Percentiles rank a stretch among this genome's conserved stretches.
These are phyloP conservation scores for Zygoascus hellenicus DNA, from an alignment of 1,139 yeast species.

Conservation along the genomic window DNA sequence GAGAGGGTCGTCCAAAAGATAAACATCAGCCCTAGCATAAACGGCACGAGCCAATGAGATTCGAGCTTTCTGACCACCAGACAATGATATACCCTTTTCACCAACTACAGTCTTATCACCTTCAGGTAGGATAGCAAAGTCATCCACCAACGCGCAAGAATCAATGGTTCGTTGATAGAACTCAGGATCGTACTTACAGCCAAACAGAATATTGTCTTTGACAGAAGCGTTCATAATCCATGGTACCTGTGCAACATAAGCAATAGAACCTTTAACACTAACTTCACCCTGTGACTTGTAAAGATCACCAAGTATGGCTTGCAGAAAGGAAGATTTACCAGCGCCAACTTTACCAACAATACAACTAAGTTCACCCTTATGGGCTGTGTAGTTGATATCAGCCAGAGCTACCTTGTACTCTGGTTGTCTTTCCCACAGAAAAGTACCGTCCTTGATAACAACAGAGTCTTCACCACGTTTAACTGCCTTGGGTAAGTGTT, in stretches of 20 bases:
- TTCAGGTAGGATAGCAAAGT: conserved; percentile 70
- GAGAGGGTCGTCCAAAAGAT: conserved; percentile 84
- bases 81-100: conserved; percentile 91
- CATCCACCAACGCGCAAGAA: conserved; percentile 87
- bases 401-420: conserved; percentile 72
- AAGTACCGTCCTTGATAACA: conserved; percentile 65
- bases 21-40: conserved; percentile 88
- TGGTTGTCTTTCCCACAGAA: conserved; percentile 81
- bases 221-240: conserved; percentile 97
- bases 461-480: conserved; percentile 66
- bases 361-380: conserved; percentile 79
- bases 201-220: conserved; percentile 83
- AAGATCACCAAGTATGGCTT: conserved; percentile 79
- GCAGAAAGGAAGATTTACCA: conserved; percentile 85
- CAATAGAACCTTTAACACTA: conserved; percentile 67
- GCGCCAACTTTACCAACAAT: conserved; percentile 90
- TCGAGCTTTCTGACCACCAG: conserved; percentile 98
- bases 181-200: conserved; percentile 73
- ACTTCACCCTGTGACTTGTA: conserved; percentile 75
- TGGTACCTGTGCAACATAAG: conserved; percentile 89
- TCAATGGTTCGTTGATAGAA: conserved; percentile 73
- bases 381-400: conserved; percentile 61
- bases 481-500: conserved; percentile 47
- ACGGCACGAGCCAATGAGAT: conserved; percentile 91
- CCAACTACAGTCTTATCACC: conserved; percentile 93